Evolutionary conservation across 2,329 filamentous ascomycete genomes (phyloP), one percentile per base, ranked within the genome.

Genomic region (Akanthomyces lecanii): DNA sequence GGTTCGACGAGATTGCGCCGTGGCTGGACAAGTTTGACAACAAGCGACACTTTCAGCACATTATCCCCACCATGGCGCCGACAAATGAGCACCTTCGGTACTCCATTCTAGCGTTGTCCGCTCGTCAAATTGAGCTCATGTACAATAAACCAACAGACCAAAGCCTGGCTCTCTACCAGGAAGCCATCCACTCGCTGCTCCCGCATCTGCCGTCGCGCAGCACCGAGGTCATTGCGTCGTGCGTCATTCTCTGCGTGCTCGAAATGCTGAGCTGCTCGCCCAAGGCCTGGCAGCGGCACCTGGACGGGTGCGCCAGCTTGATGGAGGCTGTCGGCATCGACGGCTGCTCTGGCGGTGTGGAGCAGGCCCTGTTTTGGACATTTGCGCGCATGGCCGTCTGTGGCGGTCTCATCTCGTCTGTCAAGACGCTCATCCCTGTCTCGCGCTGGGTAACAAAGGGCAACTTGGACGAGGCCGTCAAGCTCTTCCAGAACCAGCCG

Each of bases 301-400:
- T 84, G 0, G 81, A 83, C 64, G 81, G 81, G 0, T 83, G 81
- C 64, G 80, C 81, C 4, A 78, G 76, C 57, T 70, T 83, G 0
- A 79, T 83, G 65, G 76, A 81, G 65, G 77, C 81, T 0, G 77
- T 79, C 3, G 79, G 77, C 0, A 81, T 83, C 47, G 79, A 82
- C 65, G 81, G 81, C 0, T 81, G 82, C 64, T 77, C 77, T 0
- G 80, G 79, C 0, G 79, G 79, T 3, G 73, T 81, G 3, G 75
- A 81, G 18, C 77, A 82, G 66, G 80, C 81, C 1, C 69, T 84
- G 0, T 84, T 83, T 63, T 84, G 81, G 81, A 82, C 79, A 62
- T 83, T 82, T 69, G 81, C 80, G 0, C 75, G 81, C 8, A 83
- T 84, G 81, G 80, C 83, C 66, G 77, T 83, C 28, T 82, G 79